A percentile compares a stretch with the other conserved stretches of the same genome.
phyloP scores from a whole-genome alignment of 2,329 filamentous ascomycete species.

The Grosmannia huntii region DNA sequence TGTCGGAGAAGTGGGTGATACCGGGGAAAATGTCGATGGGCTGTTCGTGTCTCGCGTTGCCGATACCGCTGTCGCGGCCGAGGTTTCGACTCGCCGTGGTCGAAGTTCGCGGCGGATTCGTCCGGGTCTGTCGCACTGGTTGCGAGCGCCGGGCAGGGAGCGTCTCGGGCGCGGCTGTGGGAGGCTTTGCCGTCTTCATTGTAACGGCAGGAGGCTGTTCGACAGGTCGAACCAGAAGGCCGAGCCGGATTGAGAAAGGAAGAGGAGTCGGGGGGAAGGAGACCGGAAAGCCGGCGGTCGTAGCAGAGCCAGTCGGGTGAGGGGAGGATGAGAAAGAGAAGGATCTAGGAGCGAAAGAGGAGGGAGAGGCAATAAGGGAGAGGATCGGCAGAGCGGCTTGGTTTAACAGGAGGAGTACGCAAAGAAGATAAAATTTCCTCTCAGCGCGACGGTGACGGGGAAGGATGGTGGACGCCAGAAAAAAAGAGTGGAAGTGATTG shows the following conservation, averaged over 20 bases:
- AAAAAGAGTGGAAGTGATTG: neutral
- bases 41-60: slow-evolving; percentile 36
- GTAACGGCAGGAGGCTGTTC: slow-evolving; percentile 8
- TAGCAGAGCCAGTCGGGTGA: neutral
- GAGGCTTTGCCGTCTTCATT: slow-evolving; percentile 45
- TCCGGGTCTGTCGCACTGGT: slow-evolving; percentile 20
- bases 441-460: neutral
- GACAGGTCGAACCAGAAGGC: slow-evolving; percentile 1
- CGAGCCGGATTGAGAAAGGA: neutral
- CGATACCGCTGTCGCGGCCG: slow-evolving; percentile 26
- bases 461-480: neutral
- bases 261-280: neutral
- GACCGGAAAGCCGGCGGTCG: neutral
- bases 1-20: slow-evolving; percentile 71
- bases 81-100: slow-evolving; percentile 26
- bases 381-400: neutral
- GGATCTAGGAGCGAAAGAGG: neutral
- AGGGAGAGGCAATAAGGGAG: neutral
- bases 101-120: slow-evolving; percentile 46
- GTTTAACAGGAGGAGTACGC: neutral
- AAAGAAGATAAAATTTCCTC: slow-evolving; percentile 1
- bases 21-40: slow-evolving; percentile 55
- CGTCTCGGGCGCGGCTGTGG: slow-evolving; percentile 25
- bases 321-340: neutral
- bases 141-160: slow-evolving; percentile 25